A percentile compares a stretch with the other conserved stretches of the same genome.
These are phyloP conservation scores for Asterella californica DNA, from an alignment of 225 moss, liverwort and hornwort genomes.

Conservation along the genomic window DNA sequence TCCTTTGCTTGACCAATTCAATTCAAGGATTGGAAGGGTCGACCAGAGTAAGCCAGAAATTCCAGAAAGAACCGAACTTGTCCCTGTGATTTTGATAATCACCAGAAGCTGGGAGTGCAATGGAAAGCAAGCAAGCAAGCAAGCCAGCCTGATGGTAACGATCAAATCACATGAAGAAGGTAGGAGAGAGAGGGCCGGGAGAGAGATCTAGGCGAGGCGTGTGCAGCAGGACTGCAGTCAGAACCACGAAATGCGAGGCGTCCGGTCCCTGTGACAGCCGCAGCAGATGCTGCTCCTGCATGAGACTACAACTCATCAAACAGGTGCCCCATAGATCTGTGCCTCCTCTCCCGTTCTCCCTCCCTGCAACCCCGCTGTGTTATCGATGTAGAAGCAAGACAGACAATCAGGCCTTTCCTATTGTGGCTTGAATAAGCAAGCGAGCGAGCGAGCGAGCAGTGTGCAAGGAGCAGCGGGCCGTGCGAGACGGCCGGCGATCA, in stretches of 20 bases:
- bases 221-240: not conserved
- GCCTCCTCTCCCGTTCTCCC: not conserved
- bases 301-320: constrained; percentile 1
- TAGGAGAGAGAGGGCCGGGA: not conserved
- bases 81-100: not conserved
- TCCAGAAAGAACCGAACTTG: not conserved
- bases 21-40: not conserved
- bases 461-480: not conserved
- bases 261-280: not conserved
- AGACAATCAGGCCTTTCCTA: not conserved
- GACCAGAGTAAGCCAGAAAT: not conserved
- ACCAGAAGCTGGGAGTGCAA: not conserved
- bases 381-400: not conserved
- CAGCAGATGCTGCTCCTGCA: not conserved
- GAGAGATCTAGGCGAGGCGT: not conserved
- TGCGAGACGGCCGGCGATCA: not conserved
- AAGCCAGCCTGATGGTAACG: not conserved
- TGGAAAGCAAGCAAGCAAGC: not conserved
- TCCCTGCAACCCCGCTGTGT: not conserved
- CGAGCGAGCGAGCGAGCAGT: too few species aligned
- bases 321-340: not conserved
- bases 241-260: not conserved
- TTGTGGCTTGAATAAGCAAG: not conserved
- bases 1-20: not conserved
- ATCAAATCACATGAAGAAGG: not conserved